Conservation (phyloP, 2,329 filamentous ascomycete species). For the Botryosphaeria dothidea region DNA sequence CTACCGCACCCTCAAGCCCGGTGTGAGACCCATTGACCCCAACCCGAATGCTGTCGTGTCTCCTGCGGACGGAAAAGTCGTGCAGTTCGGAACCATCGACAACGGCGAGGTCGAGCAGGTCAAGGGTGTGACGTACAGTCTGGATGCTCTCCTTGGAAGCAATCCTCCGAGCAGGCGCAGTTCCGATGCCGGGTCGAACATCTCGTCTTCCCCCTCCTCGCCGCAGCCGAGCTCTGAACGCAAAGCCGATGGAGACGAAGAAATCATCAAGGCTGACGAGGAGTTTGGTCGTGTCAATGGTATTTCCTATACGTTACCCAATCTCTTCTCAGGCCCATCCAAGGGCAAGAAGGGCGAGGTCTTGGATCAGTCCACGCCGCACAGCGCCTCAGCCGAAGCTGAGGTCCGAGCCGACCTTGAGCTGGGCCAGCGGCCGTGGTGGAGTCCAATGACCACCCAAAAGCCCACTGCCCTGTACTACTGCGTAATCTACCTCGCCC, state of each 20-base stretch:
- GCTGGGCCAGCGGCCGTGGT: constrained; percentile 57
- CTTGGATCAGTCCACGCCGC: constrained; percentile 71
- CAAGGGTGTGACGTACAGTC: constrained; percentile 96
- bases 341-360: constrained; percentile 53
- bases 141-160: constrained; percentile 83
- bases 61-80: constrained; percentile 84
- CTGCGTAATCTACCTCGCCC: constrained; percentile 91
- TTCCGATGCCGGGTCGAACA: constrained; percentile 48
- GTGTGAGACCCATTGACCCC: constrained; percentile 79
- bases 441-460: constrained; percentile 40
- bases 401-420: constrained; percentile 85
- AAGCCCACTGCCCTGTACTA: constrained; percentile 78
- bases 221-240: constrained; percentile 34
- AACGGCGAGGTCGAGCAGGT: constrained; percentile 97
- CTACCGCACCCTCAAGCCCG: constrained; percentile 91
- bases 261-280: constrained; percentile 76
- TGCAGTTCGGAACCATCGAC: constrained; percentile 91
- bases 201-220: constrained; percentile 38
- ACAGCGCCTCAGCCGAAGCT: constrained; percentile 72
- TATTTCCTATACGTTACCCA: constrained; percentile 90
- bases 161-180: constrained; percentile 32
- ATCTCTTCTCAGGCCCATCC: constrained; percentile 73
- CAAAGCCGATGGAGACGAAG: constrained; percentile 48
- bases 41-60: constrained; percentile 79
- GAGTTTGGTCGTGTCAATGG: constrained; percentile 94